phyloP scores from a whole-genome alignment of 129 eudicot species.

The Chrysanthemum makinoi region DNA sequence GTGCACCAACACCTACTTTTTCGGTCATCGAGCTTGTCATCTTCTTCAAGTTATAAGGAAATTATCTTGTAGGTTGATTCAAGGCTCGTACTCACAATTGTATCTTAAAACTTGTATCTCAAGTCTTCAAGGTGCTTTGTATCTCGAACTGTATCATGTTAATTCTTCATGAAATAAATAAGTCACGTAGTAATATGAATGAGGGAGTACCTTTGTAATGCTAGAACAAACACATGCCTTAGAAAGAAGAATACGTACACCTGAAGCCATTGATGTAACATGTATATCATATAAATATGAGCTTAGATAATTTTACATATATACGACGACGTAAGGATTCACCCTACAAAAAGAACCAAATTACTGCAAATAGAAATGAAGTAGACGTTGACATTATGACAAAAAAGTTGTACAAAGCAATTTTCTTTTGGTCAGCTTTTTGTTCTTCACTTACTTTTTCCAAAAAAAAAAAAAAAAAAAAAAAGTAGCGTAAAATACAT shows the following conservation, averaged over 20 bases:
- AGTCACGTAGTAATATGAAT: background rate
- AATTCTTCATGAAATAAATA: background rate
- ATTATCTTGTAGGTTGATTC: background rate
- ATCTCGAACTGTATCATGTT: slow-evolving; percentile 16
- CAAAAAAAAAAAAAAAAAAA: too few relatives aligned
- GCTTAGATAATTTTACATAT: too few relatives aligned
- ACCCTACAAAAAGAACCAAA: too few relatives aligned
- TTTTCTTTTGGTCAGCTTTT: too few relatives aligned
- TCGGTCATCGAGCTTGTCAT: background rate
- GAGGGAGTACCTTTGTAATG: background rate
- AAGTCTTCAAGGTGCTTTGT: slow-evolving; percentile 7
- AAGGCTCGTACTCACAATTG: too few relatives aligned
- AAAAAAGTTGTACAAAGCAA: too few relatives aligned
- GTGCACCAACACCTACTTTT: background rate
- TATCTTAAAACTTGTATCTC: background rate
- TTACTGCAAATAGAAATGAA: too few relatives aligned
- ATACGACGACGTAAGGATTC: too few relatives aligned
- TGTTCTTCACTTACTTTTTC: too few relatives aligned
- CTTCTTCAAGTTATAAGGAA: background rate
- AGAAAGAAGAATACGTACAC: background rate
- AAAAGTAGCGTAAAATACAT: too few relatives aligned
- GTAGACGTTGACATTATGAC: too few relatives aligned
- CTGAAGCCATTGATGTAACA: background rate
- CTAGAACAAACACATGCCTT: slow-evolving; percentile 6
- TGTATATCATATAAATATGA: too few relatives aligned